Evolutionary conservation across 164 flowering plant species (phyloP).

Genomic region (Tetrastigma voinierianum): DNA sequence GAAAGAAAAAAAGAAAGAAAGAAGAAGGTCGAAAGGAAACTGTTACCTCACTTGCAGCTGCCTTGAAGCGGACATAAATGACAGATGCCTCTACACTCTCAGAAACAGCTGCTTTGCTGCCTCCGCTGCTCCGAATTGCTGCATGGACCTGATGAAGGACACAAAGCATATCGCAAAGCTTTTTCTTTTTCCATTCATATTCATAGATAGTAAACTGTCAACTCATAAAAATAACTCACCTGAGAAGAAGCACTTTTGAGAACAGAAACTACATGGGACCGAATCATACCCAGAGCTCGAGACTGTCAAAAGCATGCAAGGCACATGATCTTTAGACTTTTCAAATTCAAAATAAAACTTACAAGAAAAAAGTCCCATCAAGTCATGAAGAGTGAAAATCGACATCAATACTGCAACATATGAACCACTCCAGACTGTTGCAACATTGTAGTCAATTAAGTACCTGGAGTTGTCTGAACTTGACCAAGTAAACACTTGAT

Average conservation of each 20-base stretch:
- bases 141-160: conserved; percentile 61
- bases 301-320: conserved; percentile 46
- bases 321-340: not conserved
- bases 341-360: conserved; percentile 4
- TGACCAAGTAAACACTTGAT: conserved; percentile 86
- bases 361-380: not conserved
- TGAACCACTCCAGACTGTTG: not conserved
- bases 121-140: conserved; percentile 60
- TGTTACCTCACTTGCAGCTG: conserved; percentile 89
- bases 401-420: not conserved
- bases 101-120: conserved; percentile 59
- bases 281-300: conserved; percentile 89
- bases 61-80: conserved; percentile 93
- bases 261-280: conserved; percentile 83
- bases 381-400: not conserved
- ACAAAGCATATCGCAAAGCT: not conserved
- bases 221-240: conserved; percentile 35
- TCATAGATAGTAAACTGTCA: not conserved
- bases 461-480: conserved; percentile 97
- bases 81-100: conserved; percentile 95
- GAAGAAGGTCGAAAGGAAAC: not conserved
- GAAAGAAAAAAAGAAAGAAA: too few species aligned
- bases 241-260: conserved; percentile 85
- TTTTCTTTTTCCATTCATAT: not conserved
- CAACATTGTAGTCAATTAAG: not conserved